A percentile compares a stretch with the other conserved stretches of the same genome.
Conservation (phyloP, 2,329 filamentous ascomycete genomes). For the Cladosporium sp. region DNA sequence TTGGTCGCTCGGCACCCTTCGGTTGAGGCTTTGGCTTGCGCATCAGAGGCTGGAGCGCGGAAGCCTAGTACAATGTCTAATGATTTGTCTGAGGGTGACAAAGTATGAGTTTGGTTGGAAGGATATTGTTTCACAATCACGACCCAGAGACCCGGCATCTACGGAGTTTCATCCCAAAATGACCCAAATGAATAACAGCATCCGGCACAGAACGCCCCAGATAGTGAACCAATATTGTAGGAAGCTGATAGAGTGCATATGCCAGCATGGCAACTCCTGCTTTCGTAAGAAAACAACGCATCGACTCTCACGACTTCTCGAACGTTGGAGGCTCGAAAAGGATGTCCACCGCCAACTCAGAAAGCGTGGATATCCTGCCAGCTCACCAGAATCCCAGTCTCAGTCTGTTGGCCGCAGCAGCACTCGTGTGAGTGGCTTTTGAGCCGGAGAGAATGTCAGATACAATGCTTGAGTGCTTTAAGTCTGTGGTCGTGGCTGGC, state of each 20-base stretch:
- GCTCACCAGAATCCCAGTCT: not conserved
- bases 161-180: not conserved
- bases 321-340: not conserved
- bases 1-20: constrained; percentile 25
- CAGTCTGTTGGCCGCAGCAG: constrained; percentile 1
- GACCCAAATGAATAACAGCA: not conserved
- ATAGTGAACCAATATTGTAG: no score
- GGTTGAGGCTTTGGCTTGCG: not conserved
- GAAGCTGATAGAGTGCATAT: not conserved
- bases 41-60: not conserved
- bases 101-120: not conserved
- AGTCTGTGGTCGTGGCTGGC: not conserved
- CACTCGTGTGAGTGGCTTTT: not conserved
- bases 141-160: not conserved
- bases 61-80: not conserved
- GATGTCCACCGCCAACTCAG: not conserved
- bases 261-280: not conserved
- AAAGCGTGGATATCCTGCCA: not conserved
- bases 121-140: not conserved
- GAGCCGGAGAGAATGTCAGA: not conserved
- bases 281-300: not conserved
- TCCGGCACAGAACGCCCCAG: not conserved
- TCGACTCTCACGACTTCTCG: not conserved
- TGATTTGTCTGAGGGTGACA: not conserved
- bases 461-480: not conserved